A percentile compares a stretch with the other conserved stretches of the same genome.
Conservation (phyloP, 73 alveolate species). For the Durusdinium trenchii region DNA sequence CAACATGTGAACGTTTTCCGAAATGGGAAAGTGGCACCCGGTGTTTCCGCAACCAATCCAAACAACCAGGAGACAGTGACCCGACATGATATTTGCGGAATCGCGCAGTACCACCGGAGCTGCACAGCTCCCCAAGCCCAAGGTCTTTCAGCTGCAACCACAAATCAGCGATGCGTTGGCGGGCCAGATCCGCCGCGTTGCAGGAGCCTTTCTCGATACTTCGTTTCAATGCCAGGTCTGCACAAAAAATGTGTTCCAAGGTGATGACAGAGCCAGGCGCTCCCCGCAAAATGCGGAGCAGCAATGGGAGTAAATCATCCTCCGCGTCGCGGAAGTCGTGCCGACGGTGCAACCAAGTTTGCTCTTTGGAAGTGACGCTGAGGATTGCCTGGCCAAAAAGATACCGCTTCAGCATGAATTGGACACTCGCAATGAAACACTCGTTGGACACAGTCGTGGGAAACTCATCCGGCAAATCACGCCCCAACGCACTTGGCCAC, state of each 20-base stretch:
- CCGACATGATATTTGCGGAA: not conserved
- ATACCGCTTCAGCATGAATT: conserved; percentile 18
- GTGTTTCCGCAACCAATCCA: not conserved
- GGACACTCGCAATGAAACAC: not conserved
- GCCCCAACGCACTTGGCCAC: not conserved
- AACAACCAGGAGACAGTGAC: not conserved
- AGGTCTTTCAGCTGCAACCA: not conserved
- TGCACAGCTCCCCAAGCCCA: not conserved
- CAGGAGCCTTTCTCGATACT: not conserved
- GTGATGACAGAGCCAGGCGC: conserved; percentile 11
- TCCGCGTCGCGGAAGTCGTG: not conserved
- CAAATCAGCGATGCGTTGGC: not conserved
- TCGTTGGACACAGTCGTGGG: not conserved
- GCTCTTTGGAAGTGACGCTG: conserved; percentile 26
- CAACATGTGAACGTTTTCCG: not conserved
- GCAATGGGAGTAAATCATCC: not conserved
- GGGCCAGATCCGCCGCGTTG: not conserved
- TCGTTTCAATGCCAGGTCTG: not conserved
- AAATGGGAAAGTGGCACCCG: conserved; percentile 13
- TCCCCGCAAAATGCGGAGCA: conserved; percentile 8
- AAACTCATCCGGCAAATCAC: not conserved
- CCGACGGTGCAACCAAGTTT: not conserved
- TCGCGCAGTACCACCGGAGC: not conserved
- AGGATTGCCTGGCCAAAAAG: conserved; percentile 41
- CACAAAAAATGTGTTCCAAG: conserved; percentile 4